Base-by-base conservation (phyloP, 2,329 filamentous ascomycete genomes). In the Ceratocystiopsis sp. region DNA sequence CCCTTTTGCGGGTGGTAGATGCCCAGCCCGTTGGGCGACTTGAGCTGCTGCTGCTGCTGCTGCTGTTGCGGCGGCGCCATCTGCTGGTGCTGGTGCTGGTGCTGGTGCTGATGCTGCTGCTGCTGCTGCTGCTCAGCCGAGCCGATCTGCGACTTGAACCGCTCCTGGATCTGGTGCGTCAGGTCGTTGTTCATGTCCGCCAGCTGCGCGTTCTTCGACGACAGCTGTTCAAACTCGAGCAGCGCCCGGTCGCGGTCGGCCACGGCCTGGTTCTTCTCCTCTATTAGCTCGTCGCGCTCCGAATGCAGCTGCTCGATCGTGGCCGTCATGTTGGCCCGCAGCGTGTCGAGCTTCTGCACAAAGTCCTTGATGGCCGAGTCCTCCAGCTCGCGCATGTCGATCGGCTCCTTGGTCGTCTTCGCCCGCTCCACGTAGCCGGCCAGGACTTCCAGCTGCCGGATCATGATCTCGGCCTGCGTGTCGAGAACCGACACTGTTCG, bases 401-500 rank as follows among this genome's bases (percentile, higher is more conserved):
- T 67, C 7, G 84, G 78, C 43, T 80, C 76, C 55, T 82, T 83
- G 39, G 74, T 82, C 49, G 84, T 79, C 62, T 94, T 95, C 43
- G 85, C 86, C 42, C 75, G 76, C 56, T 89, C 82, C 17, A 95
- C 77, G 56, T 91, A 89, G 38, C 87, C 84, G 4, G 85, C 87
- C 54, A 95, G 73, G 35, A 89, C 80, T 55, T 93, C 85, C 16
- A 96, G 68, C 59, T 96, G 86, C 36, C 84, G 80, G 54, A 96
- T 84, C 62, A 94, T 89, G 59, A 96, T 87, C 61, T 96, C 89
- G 41, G 86, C 85, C 61, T 95, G 85, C 0, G 87, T 89, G 57
- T 96, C 89, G 42, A 96, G 68, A 16, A 93, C 83, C 8, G 89
- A 89, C 58, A 98, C 91, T 0, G 91, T 96, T 54, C 93, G 94